Base-by-base conservation (phyloP, 495 filamentous ascomycete species). In the Podospora pseudopauciseta region DNA sequence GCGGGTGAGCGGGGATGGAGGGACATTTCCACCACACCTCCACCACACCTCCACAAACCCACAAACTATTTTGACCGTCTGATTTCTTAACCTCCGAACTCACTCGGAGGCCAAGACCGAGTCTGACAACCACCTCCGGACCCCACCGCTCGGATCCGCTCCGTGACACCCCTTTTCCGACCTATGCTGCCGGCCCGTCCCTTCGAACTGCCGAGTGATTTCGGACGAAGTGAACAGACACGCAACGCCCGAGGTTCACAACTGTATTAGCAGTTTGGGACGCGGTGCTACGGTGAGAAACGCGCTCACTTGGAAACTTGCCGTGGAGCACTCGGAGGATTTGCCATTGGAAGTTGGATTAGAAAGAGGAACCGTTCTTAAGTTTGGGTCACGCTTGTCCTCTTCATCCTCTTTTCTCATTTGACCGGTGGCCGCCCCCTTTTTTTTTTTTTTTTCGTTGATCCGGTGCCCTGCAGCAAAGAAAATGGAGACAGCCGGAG, bases 71-170 rank as follows among this genome's bases (percentile, higher is more conserved):
- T 59, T 49, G 6, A 49, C 7, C 39, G 0, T 11, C 15, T 13
- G 39, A 49, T 49, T 49, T 49, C 30, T 49, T 49, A 49, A 13
- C 39, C 15, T 49, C 39, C 39, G 39, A 49, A 13, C 39, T 9
- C 39, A 13, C 39, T 49, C 39, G 39, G 39, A 49, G 39, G 39
- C 67, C 59, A 73, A 73, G 67, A 67, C 64, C 15, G 26, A 30
- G 6, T 61, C 26, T 61, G 5, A 44, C 26, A 5, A 44, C 62
- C 26, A 26, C 59, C 60, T 60, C 61, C 60, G 59, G 56, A 61
- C 67, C 69, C 68, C 71, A 68, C 73, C 15, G 16, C 5, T 28
- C 67, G 59, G 60, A 56, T 27, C 67, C 66, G 60, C 44, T 60
- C 60, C 61, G 56, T 39, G 60, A 20, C 30, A 16, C 60, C 15